phyloP scores from a whole-genome alignment of 345 rosid species.

The Eucalyptus leucophloia region DNA sequence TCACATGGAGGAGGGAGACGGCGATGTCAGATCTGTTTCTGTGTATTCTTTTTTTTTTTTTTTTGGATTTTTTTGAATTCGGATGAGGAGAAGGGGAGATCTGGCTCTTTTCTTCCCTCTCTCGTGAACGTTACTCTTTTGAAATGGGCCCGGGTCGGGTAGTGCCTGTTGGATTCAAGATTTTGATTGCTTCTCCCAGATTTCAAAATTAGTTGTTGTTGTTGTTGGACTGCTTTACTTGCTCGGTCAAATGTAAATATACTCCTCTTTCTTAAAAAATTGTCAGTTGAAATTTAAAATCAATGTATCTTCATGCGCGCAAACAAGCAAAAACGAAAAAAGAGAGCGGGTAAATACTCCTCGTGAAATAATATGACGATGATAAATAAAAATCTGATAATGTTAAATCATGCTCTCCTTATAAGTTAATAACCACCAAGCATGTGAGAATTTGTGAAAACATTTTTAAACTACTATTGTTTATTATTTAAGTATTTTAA shows the following conservation, averaged over 20 bases:
- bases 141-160: background rate
- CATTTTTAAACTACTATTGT: too few relatives aligned
- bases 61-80: background rate
- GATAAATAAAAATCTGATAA: background rate
- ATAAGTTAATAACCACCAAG: accelerated
- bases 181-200: background rate
- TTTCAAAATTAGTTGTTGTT: background rate
- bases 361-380: background rate
- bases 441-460: too few relatives aligned
- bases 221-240: background rate
- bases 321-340: accelerated
- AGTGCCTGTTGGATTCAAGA: background rate
- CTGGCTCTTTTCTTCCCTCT: background rate
- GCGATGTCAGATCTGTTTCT: background rate
- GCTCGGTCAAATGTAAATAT: background rate
- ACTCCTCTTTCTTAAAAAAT: accelerated
- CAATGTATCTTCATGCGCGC: background rate
- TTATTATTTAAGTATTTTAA: too few relatives aligned
- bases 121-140: background rate
- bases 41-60: background rate
- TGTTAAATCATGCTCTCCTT: too few relatives aligned
- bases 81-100: background rate
- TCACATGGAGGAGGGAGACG: background rate
- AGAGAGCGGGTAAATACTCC: background rate
- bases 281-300: background rate